Base-by-base conservation (phyloP, 306 rosid genomes). In the Argentina anserina region DNA sequence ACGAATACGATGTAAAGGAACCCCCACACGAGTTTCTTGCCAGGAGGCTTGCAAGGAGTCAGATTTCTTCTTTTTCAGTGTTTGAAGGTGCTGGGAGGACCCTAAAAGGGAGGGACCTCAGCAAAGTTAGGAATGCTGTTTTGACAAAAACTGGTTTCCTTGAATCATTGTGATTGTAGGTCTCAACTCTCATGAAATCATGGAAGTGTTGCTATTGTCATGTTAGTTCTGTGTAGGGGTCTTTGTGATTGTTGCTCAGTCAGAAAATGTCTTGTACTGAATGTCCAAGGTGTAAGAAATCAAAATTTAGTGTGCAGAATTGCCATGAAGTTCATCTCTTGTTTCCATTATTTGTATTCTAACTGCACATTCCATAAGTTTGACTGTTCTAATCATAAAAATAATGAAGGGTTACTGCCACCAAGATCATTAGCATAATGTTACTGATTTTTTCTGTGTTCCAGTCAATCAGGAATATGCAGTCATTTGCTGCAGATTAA, bases 61-160 rank as follows among this genome's bases (percentile, higher is more conserved):
- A 87, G 40, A 93, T 89, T 45, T 90, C 98, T 7, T 90, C 97
- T 9, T 93, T 90, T 78, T 93, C 98, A 40, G 98, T 93, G 23
- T 81, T 86, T 80, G 98, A 93, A 89, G 98, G 98, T 33, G 86
- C 80, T 80, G 98, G 98, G 25, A 93, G 98, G 74, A 93, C 98
- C 42, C 90, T 93, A 5, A 93, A 93, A 62, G 98, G 98, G 21
- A 89, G 97, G 79, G 97, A 93, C 69, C 90, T 93, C 3, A 91
- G 96, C 86, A 89, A 87, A 84, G 83, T 93, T 69, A 90, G 98
- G 74, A 90, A 93, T 80, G 92, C 94, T 80, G 78, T 90, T 23
- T 83, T 93, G 60, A 78, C 80, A 20, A 86, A 77, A 77, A 93
- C 98, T 69, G 98, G 98, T n/a, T 93, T 93, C 36, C 90, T 93